Conservation (phyloP, 1,284 basidiomycete species). For the Athelia sp. region DNA sequence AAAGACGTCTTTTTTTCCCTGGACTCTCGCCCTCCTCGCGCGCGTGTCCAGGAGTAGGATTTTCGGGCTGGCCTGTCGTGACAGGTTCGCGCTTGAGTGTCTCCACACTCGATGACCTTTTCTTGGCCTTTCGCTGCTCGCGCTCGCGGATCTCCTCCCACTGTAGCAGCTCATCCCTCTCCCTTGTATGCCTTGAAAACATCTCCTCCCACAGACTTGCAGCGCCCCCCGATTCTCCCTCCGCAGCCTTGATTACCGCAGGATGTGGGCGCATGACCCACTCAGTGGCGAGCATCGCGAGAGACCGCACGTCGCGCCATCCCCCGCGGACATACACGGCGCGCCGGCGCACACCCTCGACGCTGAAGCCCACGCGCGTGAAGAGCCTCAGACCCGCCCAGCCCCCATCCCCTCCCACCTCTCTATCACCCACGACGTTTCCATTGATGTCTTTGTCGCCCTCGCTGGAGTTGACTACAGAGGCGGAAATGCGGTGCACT, state of each 20-base stretch:
- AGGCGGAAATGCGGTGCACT: conserved; percentile 54
- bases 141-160: conserved; percentile 34
- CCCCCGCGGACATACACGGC: conserved; percentile 37
- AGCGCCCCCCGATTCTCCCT: no score
- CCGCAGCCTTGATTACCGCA: conserved; percentile 13
- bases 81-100: conserved; percentile 11
- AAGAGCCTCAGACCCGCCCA: not conserved
- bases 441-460: conserved; percentile 36
- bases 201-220: conserved; percentile 59
- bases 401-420: no score
- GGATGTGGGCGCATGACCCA: conserved; percentile 37
- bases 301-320: conserved; percentile 56
- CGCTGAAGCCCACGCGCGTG: conserved; percentile 36
- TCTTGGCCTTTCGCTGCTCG: conserved; percentile 13
- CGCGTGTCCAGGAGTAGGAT: not conserved
- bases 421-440: conserved; percentile 25
- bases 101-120: conserved; percentile 25
- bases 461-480: conserved; percentile 35
- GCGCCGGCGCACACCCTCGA: conserved; percentile 55
- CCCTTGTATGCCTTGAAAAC: conserved; percentile 49
- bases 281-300: conserved; percentile 58
- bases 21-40: not conserved
- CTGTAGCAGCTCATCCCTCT: conserved; percentile 48
- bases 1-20: not conserved
- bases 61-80: no score